These are phyloP conservation scores for Alternaria sp. DNA, from an alignment of 2,329 filamentous ascomycete genomes.

Conservation along the genomic window DNA sequence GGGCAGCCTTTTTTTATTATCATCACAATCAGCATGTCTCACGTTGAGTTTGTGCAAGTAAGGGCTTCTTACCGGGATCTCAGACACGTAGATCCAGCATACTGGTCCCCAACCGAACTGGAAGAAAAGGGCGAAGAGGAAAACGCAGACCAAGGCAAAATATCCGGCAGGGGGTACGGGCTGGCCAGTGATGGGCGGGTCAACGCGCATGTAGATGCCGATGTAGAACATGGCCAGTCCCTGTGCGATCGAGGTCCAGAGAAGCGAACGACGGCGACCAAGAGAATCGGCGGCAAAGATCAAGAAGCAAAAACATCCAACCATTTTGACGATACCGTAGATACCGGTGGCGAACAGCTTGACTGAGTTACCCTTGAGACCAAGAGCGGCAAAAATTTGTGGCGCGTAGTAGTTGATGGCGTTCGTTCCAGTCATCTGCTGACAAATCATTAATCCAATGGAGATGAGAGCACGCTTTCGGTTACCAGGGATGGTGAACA, in stretches of 20 bases:
- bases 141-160: constrained; percentile 74
- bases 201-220: constrained; percentile 72
- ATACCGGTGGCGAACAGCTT: constrained; percentile 77
- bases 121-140: constrained; percentile 75
- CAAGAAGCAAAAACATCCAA: constrained; percentile 70
- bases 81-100: constrained; percentile 76
- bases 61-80: constrained; percentile 68
- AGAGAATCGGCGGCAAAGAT: constrained; percentile 74
- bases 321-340: constrained; percentile 76
- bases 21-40: background rate
- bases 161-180: constrained; percentile 72
- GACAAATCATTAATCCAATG: constrained; percentile 71
- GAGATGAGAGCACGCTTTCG: constrained; percentile 71
- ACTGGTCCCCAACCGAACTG: constrained; percentile 70
- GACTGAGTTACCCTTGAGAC: constrained; percentile 64
- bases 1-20: constrained; percentile 20
- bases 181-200: constrained; percentile 63
- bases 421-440: constrained; percentile 72
- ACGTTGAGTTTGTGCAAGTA: background rate
- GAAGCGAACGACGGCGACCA: constrained; percentile 68
- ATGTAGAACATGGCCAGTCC: constrained; percentile 72
- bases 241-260: constrained; percentile 71
- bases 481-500: constrained; percentile 60
- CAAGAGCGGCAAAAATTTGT: constrained; percentile 72
- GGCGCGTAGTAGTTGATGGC: constrained; percentile 71